Evolutionary conservation across 176 grass and related monocot species (phyloP).

Genomic region (Carex myosuroides): DNA sequence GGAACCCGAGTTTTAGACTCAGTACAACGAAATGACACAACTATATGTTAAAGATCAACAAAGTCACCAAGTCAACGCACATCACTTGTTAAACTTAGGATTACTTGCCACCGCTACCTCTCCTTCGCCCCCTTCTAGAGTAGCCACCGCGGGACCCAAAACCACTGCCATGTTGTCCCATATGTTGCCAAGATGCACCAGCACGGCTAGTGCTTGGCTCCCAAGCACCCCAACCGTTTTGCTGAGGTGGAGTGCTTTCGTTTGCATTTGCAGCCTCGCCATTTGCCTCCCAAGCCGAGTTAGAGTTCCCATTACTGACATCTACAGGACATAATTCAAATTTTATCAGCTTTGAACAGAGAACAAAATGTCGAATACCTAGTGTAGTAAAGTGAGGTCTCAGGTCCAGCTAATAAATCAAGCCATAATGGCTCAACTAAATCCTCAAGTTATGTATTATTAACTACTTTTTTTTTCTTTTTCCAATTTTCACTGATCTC

Average conservation of each 20-base stretch:
- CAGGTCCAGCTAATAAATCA: background rate
- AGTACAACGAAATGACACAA: background rate
- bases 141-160: background rate
- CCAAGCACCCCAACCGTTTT: constrained; percentile 1
- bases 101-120: background rate
- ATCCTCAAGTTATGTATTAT: background rate
- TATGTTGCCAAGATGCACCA: background rate
- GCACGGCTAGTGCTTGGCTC: background rate
- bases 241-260: background rate
- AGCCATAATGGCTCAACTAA: background rate
- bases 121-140: constrained; percentile 4
- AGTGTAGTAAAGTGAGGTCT: background rate
- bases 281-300: background rate
- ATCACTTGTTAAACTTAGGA: background rate
- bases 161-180: background rate
- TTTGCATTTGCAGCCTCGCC: background rate
- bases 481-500: background rate
- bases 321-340: background rate
- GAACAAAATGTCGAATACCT: background rate
- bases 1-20: background rate
- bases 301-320: background rate
- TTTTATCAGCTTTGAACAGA: background rate
- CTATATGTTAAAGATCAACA: background rate
- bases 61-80: background rate
- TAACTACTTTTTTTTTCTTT: background rate